Conservation (phyloP, 2,329 filamentous ascomycete genomes). For the Fusarium hainanense region DNA sequence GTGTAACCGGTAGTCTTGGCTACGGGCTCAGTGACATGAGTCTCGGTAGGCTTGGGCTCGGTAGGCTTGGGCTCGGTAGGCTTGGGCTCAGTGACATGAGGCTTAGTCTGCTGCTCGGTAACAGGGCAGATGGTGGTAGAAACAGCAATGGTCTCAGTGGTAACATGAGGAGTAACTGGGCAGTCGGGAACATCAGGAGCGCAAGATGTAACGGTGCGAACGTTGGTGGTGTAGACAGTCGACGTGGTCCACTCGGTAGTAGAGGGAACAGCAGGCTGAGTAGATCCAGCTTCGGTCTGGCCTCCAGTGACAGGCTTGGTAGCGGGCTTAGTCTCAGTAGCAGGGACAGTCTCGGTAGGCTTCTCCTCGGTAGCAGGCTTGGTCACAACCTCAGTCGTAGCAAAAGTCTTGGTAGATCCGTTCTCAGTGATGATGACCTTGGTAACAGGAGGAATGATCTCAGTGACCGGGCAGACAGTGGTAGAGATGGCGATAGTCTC, state of each 20-base stretch:
- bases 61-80: conserved; percentile 10
- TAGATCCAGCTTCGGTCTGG: conserved; percentile 11
- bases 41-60: conserved; percentile 4
- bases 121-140: conserved; percentile 33
- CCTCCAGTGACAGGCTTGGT: conserved; percentile 17
- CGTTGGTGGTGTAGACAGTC: conserved; percentile 33
- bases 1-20: conserved; percentile 27
- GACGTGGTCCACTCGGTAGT: conserved; percentile 35
- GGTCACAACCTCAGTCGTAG: neutral
- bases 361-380: neutral
- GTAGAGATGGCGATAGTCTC: conserved; percentile 26
- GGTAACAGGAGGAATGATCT: neutral
- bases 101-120: conserved; percentile 22
- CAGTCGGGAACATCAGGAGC: conserved; percentile 18
- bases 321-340: conserved; percentile 8
- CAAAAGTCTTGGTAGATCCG: conserved; percentile 5
- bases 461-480: conserved; percentile 17
- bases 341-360: neutral
- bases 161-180: conserved; percentile 20
- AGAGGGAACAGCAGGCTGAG: conserved; percentile 7
- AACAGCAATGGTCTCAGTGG: conserved; percentile 30
- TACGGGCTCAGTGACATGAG: conserved; percentile 7
- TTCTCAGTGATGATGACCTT: neutral
- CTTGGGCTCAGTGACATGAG: conserved; percentile 7
- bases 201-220: conserved; percentile 34